phyloP scores from a whole-genome alignment of 148 eudicot genomes.

The Rhododendron molle region DNA sequence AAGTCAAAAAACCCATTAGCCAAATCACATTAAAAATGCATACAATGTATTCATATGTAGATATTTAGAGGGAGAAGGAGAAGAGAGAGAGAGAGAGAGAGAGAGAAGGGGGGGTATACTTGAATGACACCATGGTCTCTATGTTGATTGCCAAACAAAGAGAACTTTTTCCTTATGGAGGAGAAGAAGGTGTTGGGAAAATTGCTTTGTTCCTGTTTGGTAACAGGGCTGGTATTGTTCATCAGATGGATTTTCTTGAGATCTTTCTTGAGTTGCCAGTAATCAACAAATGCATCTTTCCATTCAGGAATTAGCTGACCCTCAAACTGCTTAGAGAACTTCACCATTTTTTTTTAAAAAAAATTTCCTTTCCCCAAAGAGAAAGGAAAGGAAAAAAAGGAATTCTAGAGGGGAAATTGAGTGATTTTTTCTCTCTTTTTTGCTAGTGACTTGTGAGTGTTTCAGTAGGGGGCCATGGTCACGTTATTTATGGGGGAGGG shows the following conservation, averaged over 20 bases:
- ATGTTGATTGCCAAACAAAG: constrained; percentile 37
- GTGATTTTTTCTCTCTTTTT: background rate
- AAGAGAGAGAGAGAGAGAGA: background rate
- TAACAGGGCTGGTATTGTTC: constrained; percentile 20
- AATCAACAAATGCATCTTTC: constrained; percentile 96
- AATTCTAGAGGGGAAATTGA: background rate
- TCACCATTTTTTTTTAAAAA: background rate
- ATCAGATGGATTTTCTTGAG: constrained; percentile 59
- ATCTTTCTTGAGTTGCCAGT: constrained; percentile 67
- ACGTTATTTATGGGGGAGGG: constrained; percentile 1
- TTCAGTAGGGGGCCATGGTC: background rate
- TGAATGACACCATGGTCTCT: constrained; percentile 58
- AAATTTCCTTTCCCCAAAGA: background rate
- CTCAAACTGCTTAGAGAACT: constrained; percentile 60
- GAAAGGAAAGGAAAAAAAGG: background rate
- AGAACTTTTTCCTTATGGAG: constrained; percentile 42
- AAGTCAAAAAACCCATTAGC: background rate
- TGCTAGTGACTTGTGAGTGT: background rate
- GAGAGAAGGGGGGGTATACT: constrained; percentile 37
- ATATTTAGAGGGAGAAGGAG: background rate
- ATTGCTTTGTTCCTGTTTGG: constrained; percentile 25
- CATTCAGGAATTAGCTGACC: constrained; percentile 90
- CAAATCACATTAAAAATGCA: constrained; percentile 5
- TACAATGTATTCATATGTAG: too few species aligned
- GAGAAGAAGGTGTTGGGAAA: constrained; percentile 33